These are phyloP conservation scores for Brassica hybrid DNA, from an alignment of 441 rosid genomes.

Conservation along the genomic window DNA sequence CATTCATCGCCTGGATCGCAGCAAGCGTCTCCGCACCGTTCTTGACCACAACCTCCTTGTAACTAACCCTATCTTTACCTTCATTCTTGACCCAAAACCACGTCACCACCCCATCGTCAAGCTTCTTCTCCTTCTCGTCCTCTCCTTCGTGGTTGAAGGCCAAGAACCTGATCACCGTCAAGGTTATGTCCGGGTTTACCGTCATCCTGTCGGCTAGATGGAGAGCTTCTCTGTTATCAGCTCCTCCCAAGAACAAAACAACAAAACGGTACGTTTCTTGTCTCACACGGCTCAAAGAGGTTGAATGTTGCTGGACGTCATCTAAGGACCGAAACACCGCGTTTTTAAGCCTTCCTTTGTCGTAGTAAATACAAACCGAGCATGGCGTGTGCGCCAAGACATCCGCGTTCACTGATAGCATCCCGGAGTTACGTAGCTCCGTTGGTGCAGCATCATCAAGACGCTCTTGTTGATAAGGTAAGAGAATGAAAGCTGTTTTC, in stretches of 20 bases:
- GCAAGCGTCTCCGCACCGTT: constrained; percentile 71
- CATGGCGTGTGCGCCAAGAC: constrained; percentile 73
- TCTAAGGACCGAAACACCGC: constrained; percentile 22
- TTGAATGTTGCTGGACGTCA: constrained; percentile 10
- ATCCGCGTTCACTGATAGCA: constrained; percentile 40
- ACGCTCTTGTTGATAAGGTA: constrained; percentile 53
- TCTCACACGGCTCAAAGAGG: constrained; percentile 20
- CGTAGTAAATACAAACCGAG: constrained; percentile 66
- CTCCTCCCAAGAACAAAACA: constrained; percentile 70
- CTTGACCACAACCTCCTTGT: constrained; percentile 66
- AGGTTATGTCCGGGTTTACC: constrained; percentile 44
- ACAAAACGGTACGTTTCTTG: constrained; percentile 43
- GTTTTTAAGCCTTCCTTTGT: constrained; percentile 48
- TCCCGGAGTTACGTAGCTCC: constrained; percentile 45
- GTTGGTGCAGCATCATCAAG: constrained; percentile 37
- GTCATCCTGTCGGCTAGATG: constrained; percentile 63
- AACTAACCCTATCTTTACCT: constrained; percentile 54
- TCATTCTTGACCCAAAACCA: constrained; percentile 88
- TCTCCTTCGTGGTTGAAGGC: constrained; percentile 59
- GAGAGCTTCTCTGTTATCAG: constrained; percentile 75
- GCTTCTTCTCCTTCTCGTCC: constrained; percentile 52
- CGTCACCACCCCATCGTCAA: constrained; percentile 79
- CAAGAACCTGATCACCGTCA: constrained; percentile 62
- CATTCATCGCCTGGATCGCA: constrained; percentile 62
- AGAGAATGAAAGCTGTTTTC: constrained; percentile 58